Conservation (phyloP, 768 basidiomycete genomes). For the Boletus reticulatus region DNA sequence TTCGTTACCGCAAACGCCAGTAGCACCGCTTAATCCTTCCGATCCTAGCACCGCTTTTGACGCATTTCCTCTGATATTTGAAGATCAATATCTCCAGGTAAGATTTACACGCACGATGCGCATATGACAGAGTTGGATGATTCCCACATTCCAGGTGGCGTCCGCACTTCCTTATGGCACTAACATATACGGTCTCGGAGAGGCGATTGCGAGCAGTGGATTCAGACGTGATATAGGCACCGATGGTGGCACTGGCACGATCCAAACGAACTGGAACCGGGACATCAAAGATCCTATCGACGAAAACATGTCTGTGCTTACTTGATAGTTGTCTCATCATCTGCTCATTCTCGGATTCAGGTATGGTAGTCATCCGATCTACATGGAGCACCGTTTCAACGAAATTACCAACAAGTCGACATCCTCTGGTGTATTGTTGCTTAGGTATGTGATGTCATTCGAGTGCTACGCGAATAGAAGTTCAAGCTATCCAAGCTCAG, state of each 20-base stretch:
- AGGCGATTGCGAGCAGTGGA: constrained; percentile 65
- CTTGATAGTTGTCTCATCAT: constrained; percentile 2
- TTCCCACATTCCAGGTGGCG: constrained; percentile 40
- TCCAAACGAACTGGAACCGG: constrained; percentile 67
- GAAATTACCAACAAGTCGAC: constrained; percentile 43
- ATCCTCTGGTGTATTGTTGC: constrained; percentile 73
- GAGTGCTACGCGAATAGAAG: neutral
- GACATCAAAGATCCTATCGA: constrained; percentile 61
- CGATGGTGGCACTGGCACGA: constrained; percentile 47
- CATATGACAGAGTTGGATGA: neutral
- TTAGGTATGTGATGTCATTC: constrained; percentile 42
- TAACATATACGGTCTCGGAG: constrained; percentile 78
- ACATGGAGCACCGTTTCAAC: constrained; percentile 67
- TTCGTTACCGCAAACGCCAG: constrained; percentile 58
- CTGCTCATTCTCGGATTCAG: constrained; percentile 27
- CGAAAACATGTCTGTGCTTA: constrained; percentile 49
- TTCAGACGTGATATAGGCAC: constrained; percentile 58
- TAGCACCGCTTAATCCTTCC: constrained; percentile 44
- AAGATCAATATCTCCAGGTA: constrained; percentile 75
- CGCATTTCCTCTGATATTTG: constrained; percentile 69
- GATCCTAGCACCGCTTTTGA: constrained; percentile 55
- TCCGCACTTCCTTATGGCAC: constrained; percentile 62
- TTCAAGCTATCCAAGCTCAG: constrained; percentile 40
- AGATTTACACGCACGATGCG: neutral
- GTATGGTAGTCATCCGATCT: constrained; percentile 67